These are phyloP conservation scores for Penicillium egyptiacum DNA, from an alignment of 495 filamentous ascomycete species.

Conservation along the genomic window DNA sequence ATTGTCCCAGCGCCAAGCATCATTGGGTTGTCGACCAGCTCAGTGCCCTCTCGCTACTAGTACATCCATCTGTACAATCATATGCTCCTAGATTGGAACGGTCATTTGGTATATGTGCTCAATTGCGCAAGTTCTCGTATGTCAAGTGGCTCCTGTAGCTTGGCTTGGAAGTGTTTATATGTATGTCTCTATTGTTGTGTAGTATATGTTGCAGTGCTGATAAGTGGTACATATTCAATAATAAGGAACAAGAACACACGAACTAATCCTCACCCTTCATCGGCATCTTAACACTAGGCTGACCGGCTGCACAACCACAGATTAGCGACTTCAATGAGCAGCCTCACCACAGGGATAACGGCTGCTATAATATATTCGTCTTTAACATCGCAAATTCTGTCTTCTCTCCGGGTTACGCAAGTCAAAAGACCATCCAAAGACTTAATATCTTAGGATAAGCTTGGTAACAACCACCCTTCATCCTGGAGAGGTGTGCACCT, in stretches of 20 bases:
- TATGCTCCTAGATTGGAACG: constrained; percentile 47
- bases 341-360: too few species aligned
- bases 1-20: constrained; percentile 51
- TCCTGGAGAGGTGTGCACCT: too few species aligned
- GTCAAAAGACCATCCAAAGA: too few species aligned
- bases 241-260: constrained; percentile 7
- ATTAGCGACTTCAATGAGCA: too few species aligned
- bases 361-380: too few species aligned
- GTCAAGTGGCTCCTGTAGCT: constrained; percentile 50
- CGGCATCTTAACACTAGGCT: constrained; percentile 27
- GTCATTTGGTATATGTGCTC: constrained; percentile 60
- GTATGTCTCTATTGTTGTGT: constrained; percentile 52
- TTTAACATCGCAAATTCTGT: too few species aligned
- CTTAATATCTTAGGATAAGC: too few species aligned
- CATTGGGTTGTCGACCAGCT: constrained; percentile 50
- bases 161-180: constrained; percentile 45
- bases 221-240: not conserved
- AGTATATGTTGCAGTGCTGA: constrained; percentile 21
- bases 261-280: constrained; percentile 9
- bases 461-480: too few species aligned
- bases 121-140: constrained; percentile 41
- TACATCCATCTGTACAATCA: too few species aligned
- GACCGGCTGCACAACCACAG: constrained; percentile 38
- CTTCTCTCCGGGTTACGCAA: too few species aligned
- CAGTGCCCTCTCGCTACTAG: constrained; percentile 49